phyloP scores from a whole-genome alignment of 83 land plant genomes.

The Picea mariana region DNA sequence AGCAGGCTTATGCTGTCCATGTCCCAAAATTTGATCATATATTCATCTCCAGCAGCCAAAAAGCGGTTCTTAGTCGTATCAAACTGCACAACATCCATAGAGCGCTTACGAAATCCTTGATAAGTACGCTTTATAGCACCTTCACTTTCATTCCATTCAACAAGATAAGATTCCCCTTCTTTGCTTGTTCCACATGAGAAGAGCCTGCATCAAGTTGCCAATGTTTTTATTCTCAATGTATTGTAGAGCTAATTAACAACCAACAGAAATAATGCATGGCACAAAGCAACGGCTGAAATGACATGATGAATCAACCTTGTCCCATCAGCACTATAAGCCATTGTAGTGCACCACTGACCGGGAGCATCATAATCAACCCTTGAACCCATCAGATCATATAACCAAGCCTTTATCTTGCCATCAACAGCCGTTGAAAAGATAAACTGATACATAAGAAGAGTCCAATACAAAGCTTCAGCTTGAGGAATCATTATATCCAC shows the following conservation, averaged over 20 bases:
- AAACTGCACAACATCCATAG: slow-evolving; percentile 80
- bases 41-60: slow-evolving; percentile 93
- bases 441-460: slow-evolving; percentile 47
- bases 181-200: slow-evolving; percentile 97
- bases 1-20: slow-evolving; percentile 75
- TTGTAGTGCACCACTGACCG: slow-evolving; percentile 86
- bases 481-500: slow-evolving; percentile 22
- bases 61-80: slow-evolving; percentile 83
- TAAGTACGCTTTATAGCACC: slow-evolving; percentile 87
- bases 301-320: slow-evolving; percentile 50
- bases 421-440: slow-evolving; percentile 89
- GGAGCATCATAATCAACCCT: slow-evolving; percentile 97
- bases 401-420: slow-evolving; percentile 96
- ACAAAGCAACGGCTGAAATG: background rate
- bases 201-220: slow-evolving; percentile 42
- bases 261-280: slow-evolving; percentile 8
- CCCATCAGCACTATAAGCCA: slow-evolving; percentile 98
- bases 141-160: slow-evolving; percentile 98
- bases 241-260: background rate
- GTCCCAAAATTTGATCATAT: slow-evolving; percentile 82
- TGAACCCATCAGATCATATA: slow-evolving; percentile 85
- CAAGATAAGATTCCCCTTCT: slow-evolving; percentile 83
- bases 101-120: slow-evolving; percentile 78
- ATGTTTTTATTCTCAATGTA: background rate
- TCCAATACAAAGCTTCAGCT: background rate